These are phyloP conservation scores for Ceriops tagal DNA, from an alignment of 345 rosid species.

Conservation along the genomic window DNA sequence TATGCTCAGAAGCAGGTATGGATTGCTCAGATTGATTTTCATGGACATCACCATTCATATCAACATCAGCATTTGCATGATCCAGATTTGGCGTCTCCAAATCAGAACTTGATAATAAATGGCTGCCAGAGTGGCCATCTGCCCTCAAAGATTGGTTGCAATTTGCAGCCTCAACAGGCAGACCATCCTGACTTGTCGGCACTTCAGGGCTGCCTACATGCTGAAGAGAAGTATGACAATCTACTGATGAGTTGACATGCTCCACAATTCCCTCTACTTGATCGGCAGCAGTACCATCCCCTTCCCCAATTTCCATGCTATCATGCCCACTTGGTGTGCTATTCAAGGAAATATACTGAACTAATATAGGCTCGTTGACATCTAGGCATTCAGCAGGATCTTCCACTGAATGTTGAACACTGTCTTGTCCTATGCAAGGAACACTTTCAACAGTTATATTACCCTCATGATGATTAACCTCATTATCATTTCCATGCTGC, in stretches of 20 bases:
- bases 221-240: constrained; percentile 34
- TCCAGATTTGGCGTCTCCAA: constrained; percentile 33
- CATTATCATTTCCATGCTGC: constrained; percentile 43
- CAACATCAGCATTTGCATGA: constrained; percentile 58
- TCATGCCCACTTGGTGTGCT: constrained; percentile 52
- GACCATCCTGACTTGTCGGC: constrained; percentile 38
- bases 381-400: constrained; percentile 32
- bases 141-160: constrained; percentile 28
- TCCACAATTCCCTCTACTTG: constrained; percentile 41
- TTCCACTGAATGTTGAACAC: constrained; percentile 26
- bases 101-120: constrained; percentile 28
- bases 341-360: constrained; percentile 51
- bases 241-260: constrained; percentile 42
- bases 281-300: constrained; percentile 40
- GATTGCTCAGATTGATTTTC: constrained; percentile 51
- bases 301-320: constrained; percentile 70
- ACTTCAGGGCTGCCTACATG: constrained; percentile 30
- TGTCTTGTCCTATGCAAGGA: constrained; percentile 32
- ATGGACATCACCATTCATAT: constrained; percentile 68
- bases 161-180: constrained; percentile 27
- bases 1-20: constrained; percentile 35
- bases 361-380: constrained; percentile 37
- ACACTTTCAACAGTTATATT: constrained; percentile 39
- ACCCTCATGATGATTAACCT: constrained; percentile 31
- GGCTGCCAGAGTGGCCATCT: constrained; percentile 27